Percentiles rank a stretch among this genome's conserved stretches.
These are phyloP conservation scores for Populus tomentosa DNA, from an alignment of 441 rosid genomes.

Conservation along the genomic window DNA sequence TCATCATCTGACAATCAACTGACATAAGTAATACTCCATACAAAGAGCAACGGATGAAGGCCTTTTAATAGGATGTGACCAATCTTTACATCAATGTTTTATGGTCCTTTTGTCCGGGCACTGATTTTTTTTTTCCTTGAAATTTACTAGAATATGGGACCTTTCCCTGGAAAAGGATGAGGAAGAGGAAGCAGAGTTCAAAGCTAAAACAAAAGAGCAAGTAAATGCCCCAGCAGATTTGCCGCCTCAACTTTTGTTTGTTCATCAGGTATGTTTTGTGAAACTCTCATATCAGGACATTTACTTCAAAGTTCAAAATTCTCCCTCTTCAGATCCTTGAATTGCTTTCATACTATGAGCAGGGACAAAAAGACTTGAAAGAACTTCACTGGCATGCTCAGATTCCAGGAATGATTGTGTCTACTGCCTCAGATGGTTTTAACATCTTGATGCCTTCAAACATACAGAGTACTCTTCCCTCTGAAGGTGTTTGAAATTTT, in stretches of 20 bases:
- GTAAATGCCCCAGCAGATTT: constrained; percentile 79
- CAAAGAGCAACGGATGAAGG: background rate
- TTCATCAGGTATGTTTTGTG: constrained; percentile 61
- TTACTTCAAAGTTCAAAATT: background rate
- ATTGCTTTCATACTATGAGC: constrained; percentile 14
- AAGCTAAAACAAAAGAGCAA: constrained; percentile 70
- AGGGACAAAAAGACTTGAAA: constrained; percentile 94
- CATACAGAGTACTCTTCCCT: constrained; percentile 76
- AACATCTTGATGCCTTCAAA: constrained; percentile 93
- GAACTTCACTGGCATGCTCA: constrained; percentile 93
- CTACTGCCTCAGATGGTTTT: constrained; percentile 82
- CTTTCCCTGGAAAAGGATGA: constrained; percentile 87
- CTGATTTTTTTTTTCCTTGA: background rate
- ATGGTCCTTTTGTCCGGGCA: background rate
- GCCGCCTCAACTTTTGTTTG: constrained; percentile 96
- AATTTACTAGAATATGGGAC: constrained; percentile 76
- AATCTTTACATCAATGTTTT: background rate
- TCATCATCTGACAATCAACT: constrained; percentile 85
- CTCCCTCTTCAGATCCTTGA: background rate
- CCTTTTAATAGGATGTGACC: background rate
- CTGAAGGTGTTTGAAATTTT: constrained; percentile 36
- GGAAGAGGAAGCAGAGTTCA: constrained; percentile 93
- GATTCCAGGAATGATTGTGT: constrained; percentile 88
- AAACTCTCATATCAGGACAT: background rate
- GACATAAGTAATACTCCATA: constrained; percentile 48